Evolutionary conservation across 208 protist genomes (phyloP).

Genomic region (Wallacemonas sp.): DNA sequence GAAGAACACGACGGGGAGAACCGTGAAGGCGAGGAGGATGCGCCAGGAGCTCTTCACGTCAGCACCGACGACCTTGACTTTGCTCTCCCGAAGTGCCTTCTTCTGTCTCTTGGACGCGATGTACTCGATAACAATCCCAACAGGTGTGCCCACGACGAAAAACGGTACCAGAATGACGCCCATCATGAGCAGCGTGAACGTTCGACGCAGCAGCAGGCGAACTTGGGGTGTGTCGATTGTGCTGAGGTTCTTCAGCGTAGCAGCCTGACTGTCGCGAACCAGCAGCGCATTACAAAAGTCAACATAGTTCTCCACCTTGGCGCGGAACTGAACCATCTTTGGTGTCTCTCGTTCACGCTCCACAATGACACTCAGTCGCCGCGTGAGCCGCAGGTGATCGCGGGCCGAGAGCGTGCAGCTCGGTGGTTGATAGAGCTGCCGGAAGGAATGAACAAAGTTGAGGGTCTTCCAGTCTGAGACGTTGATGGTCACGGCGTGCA

Average conservation of each 20-base stretch:
- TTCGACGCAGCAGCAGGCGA: slow-evolving; percentile 65
- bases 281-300: slow-evolving; percentile 81
- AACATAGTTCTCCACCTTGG: slow-evolving; percentile 80
- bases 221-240: slow-evolving; percentile 46
- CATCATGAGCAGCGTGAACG: slow-evolving; percentile 80
- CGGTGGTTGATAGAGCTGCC: slow-evolving; percentile 88
- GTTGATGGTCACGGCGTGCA: slow-evolving; percentile 87
- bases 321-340: slow-evolving; percentile 69
- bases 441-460: slow-evolving; percentile 88
- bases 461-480: slow-evolving; percentile 90
- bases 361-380: slow-evolving; percentile 78
- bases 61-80: slow-evolving; percentile 87
- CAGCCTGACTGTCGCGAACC: slow-evolving; percentile 84
- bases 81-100: slow-evolving; percentile 76
- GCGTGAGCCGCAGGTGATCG: slow-evolving; percentile 87
- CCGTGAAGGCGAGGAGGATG: slow-evolving; percentile 65
- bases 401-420: slow-evolving; percentile 67
- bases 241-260: slow-evolving; percentile 75
- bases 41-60: slow-evolving; percentile 93
- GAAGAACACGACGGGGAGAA: slow-evolving; percentile 62
- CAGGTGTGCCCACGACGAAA: slow-evolving; percentile 74
- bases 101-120: slow-evolving; percentile 47
- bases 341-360: slow-evolving; percentile 60
- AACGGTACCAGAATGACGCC: slow-evolving; percentile 82
- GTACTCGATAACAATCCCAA: slow-evolving; percentile 65